phyloP scores from a whole-genome alignment of 192 early-diverging fungal genomes.

The Linnemannia schmuckeri region DNA sequence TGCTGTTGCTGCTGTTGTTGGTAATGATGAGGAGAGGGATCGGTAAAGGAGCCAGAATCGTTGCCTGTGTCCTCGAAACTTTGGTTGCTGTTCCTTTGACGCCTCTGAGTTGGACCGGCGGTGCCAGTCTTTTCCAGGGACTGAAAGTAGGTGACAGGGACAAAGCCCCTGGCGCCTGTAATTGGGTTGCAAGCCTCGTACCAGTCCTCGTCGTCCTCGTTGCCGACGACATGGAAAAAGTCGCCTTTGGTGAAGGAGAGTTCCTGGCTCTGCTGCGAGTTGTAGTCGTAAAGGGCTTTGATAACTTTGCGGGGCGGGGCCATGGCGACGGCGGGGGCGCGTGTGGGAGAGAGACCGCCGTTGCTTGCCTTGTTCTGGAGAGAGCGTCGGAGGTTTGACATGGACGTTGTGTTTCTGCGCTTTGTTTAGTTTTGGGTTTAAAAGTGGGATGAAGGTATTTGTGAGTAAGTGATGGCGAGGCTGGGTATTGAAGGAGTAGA shows the following conservation, averaged over 20 bases:
- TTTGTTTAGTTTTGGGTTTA: neutral
- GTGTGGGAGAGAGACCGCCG: slow-evolving; percentile 39
- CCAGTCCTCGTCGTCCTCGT: slow-evolving; percentile 76
- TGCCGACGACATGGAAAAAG: slow-evolving; percentile 79
- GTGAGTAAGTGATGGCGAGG: neutral
- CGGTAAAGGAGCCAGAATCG: slow-evolving; percentile 49
- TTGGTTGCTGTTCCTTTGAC: slow-evolving; percentile 46
- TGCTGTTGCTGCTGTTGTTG: slow-evolving; percentile 22
- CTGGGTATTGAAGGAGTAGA: neutral
- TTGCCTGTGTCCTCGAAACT: slow-evolving; percentile 47
- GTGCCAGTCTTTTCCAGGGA: slow-evolving; percentile 65
- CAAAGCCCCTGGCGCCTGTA: slow-evolving; percentile 76
- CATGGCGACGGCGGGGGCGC: slow-evolving; percentile 18
- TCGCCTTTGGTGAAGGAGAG: slow-evolving; percentile 79
- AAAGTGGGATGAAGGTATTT: no score
- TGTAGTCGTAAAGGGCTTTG: slow-evolving; percentile 78
- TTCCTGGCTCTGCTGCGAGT: slow-evolving; percentile 67
- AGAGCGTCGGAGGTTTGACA: slow-evolving; percentile 48
- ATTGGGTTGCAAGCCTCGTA: slow-evolving; percentile 82
- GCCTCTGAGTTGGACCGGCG: neutral
- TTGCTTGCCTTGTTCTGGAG: slow-evolving; percentile 28
- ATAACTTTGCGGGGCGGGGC: slow-evolving; percentile 76
- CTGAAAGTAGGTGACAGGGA: slow-evolving; percentile 80
- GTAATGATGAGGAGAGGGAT: slow-evolving; percentile 19
- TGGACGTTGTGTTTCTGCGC: slow-evolving; percentile 7